Conservation (phyloP, 2,329 filamentous ascomycete species). For the Cytospora leucostoma region DNA sequence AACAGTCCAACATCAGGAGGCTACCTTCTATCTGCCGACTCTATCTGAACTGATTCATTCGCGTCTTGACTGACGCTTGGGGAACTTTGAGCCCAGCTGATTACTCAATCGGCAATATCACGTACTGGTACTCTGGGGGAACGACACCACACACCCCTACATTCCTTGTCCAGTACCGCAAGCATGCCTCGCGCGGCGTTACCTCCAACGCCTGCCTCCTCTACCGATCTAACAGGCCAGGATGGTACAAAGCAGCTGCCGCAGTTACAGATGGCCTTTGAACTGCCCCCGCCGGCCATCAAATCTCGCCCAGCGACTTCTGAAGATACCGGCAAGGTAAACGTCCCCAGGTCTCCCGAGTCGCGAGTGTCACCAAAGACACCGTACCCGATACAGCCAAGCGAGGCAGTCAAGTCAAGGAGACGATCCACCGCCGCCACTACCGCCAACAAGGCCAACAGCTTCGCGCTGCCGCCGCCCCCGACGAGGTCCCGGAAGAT, state of each 20-base stretch:
- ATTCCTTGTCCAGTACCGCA: conserved; percentile 2
- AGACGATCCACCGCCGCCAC: conserved; percentile 51
- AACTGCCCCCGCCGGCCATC: conserved; percentile 76
- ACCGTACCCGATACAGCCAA: conserved; percentile 50
- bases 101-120: neutral
- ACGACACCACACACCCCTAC: neutral
- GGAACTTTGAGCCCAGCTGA: too few relatives aligned
- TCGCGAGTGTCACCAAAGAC: conserved; percentile 33
- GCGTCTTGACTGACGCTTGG: too few relatives aligned
- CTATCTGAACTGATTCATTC: too few relatives aligned
- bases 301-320: conserved; percentile 44
- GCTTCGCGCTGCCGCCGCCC: conserved; percentile 84
- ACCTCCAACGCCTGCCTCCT: conserved; percentile 77
- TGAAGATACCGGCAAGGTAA: conserved; percentile 27
- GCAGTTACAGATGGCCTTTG: conserved; percentile 68
- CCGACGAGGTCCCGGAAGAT: conserved; percentile 93
- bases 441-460: conserved; percentile 48
- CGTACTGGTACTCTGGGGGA: neutral
- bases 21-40: too few relatives aligned
- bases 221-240: conserved; percentile 75
- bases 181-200: conserved; percentile 66
- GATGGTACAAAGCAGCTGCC: conserved; percentile 63
- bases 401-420: conserved; percentile 55
- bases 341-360: conserved; percentile 19
- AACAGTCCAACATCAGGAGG: too few relatives aligned